phyloP scores from a whole-genome alignment of 139 green algal genomes.

The Raphidocelis subcapitata region DNA sequence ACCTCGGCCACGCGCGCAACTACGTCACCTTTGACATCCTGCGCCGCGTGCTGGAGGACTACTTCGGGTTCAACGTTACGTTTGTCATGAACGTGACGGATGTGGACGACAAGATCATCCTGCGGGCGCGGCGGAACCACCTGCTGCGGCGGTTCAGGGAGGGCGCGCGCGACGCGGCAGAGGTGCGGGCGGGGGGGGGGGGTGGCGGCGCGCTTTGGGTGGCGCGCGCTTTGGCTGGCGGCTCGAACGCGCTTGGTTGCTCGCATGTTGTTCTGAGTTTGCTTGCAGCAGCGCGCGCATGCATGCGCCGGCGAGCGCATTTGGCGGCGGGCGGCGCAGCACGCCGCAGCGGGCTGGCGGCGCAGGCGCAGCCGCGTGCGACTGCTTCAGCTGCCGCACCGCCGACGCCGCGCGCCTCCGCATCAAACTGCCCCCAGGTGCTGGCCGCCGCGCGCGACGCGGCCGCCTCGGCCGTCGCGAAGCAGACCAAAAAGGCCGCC shows the following conservation, averaged over 20 bases:
- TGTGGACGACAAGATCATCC: conserved; percentile 99
- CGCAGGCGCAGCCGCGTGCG: not conserved
- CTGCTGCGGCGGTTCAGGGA: conserved; percentile 76
- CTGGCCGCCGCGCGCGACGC: not conserved
- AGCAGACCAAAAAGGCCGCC: conserved; percentile 55
- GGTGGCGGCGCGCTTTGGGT: too few relatives aligned
- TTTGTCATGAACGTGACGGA: conserved; percentile 99
- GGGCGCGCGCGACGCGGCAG: not conserved
- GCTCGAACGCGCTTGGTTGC: too few relatives aligned
- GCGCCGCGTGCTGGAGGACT: conserved; percentile 93
- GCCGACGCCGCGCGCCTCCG: not conserved
- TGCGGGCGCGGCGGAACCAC: conserved; percentile 84
- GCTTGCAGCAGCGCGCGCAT: too few relatives aligned
- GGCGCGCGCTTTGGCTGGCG: too few relatives aligned
- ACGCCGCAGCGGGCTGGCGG: too few relatives aligned
- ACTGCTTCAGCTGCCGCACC: not conserved
- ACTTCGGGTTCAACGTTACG: conserved; percentile 91
- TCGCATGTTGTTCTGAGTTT: conserved; percentile 1
- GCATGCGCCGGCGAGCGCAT: too few relatives aligned
- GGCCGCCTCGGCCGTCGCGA: conserved; percentile 23
- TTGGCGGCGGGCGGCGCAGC: too few relatives aligned
- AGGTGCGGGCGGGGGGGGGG: conserved; percentile 3
- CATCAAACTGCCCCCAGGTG: not conserved
- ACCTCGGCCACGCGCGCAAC: conserved; percentile 96
- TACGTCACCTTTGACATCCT: conserved; percentile 99